Percentiles rank a stretch among this genome's conserved stretches.
Conservation (phyloP, 2,329 filamentous ascomycete species). For the Zymoseptoria crescenta region DNA sequence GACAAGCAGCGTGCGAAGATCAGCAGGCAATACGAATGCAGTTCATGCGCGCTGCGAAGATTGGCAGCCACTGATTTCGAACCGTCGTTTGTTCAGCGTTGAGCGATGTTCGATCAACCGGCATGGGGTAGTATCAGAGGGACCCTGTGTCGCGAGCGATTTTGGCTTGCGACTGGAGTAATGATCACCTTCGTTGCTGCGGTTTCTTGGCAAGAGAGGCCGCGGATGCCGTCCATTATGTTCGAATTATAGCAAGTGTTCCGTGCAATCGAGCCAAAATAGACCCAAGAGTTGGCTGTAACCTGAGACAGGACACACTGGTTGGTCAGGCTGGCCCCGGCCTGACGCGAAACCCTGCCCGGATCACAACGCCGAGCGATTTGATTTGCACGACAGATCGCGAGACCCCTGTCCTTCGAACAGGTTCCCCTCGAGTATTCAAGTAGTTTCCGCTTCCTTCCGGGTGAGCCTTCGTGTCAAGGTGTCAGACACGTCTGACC, state of each 20-base stretch:
- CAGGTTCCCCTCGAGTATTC: no score
- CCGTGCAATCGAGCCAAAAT: not conserved
- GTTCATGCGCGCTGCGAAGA: not conserved
- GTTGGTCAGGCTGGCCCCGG: not conserved
- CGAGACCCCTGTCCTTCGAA: no score
- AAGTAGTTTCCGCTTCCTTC: no score
- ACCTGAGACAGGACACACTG: not conserved
- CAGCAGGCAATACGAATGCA: not conserved
- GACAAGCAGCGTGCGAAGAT: not conserved
- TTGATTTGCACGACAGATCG: not conserved
- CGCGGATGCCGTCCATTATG: not conserved
- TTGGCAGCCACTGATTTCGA: not conserved
- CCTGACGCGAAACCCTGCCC: not conserved
- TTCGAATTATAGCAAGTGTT: not conserved
- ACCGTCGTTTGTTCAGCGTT: not conserved
- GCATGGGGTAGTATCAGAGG: no score
- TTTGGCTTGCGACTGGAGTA: not conserved
- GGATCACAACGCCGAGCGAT: not conserved
- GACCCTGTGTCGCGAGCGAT: not conserved
- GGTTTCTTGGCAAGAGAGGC: not conserved
- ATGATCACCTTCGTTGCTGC: not conserved
- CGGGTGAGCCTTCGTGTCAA: no score
- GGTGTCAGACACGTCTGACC: not conserved
- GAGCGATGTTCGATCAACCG: no score
- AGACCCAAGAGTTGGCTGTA: not conserved